Evolutionary conservation across 805 yeast genomes (phyloP), one percentile per base, ranked within the genome.

Genomic region (Jamesozyma jinghongensis): DNA sequence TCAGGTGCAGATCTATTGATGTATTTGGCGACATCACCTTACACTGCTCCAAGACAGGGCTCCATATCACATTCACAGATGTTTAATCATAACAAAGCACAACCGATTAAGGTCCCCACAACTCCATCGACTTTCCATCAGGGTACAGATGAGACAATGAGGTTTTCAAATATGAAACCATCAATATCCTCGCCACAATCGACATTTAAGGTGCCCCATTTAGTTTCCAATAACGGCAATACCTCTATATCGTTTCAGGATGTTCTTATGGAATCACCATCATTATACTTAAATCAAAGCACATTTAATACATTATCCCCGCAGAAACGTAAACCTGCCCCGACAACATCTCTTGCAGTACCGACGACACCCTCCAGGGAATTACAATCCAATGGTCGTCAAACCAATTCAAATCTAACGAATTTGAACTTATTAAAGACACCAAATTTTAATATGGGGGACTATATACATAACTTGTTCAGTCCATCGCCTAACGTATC

Each of bases 1-100:
- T 47, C 54, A 12, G 66, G 63, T 12, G 65, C 65, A 11, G 66
- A 62, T 44, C 37, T 62, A 28, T 47, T 62, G 31, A 57, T 62
- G 59, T 62, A 61, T 40, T 41, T 62, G 14, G 66, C 66, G 1
- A 56, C 65, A 29, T 56, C 62, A 29, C 66, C 66, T 2, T 59
- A 57, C 44, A 49, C 51, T 1, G 18, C 20, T 18, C 28, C 32
- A 22, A 14, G 19, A 5, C 7, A 13, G 2, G 14, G 14, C 4
- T 28, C 31, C 5, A 28, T 28, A 28, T 14, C 20, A 12, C 14
- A 18, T 12, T 5, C 12, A 4, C 19, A 32, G 13, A 22, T 22
- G 26, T 22, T 22, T 10, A 22, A 6, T 7, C 10, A 22, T 22
- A 22, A 10, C 10, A 22, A 10, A 6, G 26, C 28, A 16, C 34